These are phyloP conservation scores for Drechslerella dactyloides DNA, from an alignment of 2,329 filamentous ascomycete species.

Conservation along the genomic window DNA sequence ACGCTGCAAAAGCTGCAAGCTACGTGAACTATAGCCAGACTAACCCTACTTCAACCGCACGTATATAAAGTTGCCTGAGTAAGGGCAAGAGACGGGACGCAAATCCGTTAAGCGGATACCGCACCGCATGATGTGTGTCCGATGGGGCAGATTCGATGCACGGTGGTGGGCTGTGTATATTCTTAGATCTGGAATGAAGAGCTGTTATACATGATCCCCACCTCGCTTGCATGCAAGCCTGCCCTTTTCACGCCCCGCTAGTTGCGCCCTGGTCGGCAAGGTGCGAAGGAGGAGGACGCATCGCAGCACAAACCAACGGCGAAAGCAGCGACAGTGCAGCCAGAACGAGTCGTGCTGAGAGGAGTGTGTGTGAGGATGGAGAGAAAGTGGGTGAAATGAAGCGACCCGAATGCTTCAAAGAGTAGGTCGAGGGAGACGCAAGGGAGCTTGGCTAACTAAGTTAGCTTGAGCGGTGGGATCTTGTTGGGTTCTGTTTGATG, in stretches of 20 bases:
- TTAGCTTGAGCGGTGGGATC: not conserved
- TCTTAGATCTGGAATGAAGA: conserved; percentile 1
- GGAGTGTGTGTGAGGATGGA: not conserved
- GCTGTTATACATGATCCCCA: not conserved
- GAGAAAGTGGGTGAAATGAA: conserved; percentile 44
- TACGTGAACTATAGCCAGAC: too few relatives aligned
- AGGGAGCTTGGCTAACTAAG: not conserved
- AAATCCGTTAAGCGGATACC: too few relatives aligned
- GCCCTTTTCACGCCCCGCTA: not conserved
- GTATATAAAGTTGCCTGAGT: too few relatives aligned
- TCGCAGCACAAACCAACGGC: not conserved
- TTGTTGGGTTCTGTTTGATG: not conserved
- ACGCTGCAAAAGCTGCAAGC: too few relatives aligned
- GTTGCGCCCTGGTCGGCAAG: conserved; percentile 10
- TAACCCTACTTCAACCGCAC: too few relatives aligned
- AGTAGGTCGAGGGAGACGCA: conserved; percentile 32
- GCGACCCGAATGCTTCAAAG: conserved; percentile 39
- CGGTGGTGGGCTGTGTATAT: conserved; percentile 6
- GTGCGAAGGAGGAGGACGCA: conserved; percentile 2
- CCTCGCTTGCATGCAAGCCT: conserved; percentile 10
- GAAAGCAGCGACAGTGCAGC: too few relatives aligned
- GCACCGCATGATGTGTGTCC: too few relatives aligned
- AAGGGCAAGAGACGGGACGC: too few relatives aligned
- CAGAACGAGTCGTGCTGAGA: not conserved
- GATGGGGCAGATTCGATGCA: too few relatives aligned